Percentiles rank a stretch among this genome's conserved stretches.
Evolutionary conservation across 257 asterid species (phyloP).

Genomic region (Primulina huaijiensis): DNA sequence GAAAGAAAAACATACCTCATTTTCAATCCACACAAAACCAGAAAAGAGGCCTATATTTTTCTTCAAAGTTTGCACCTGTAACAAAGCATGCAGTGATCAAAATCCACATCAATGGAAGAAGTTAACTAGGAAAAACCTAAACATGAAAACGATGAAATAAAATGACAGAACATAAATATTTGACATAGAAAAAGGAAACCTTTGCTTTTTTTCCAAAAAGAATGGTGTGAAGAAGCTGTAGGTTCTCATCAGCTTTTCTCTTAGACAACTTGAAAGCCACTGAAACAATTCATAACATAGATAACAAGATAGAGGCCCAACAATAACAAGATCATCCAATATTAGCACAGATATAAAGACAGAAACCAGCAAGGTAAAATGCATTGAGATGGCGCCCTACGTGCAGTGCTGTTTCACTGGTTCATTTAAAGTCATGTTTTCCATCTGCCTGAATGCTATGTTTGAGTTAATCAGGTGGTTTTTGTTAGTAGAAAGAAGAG

Average conservation of each 20-base stretch:
- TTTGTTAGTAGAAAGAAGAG: not conserved
- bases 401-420: not conserved
- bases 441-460: not conserved
- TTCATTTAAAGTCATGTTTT: not conserved
- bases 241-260: slow-evolving; percentile 87
- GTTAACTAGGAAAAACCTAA: slow-evolving; percentile 13
- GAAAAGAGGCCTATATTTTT: slow-evolving; percentile 86
- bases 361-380: slow-evolving; percentile 21
- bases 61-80: slow-evolving; percentile 68
- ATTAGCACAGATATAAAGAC: slow-evolving; percentile 6
- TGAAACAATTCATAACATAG: slow-evolving; percentile 35
- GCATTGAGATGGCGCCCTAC: not conserved
- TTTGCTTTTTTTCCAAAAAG: slow-evolving; percentile 84
- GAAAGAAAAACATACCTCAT: slow-evolving; percentile 53
- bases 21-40: slow-evolving; percentile 83
- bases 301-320: slow-evolving; percentile 12
- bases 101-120: slow-evolving; percentile 15
- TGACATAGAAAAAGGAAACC: slow-evolving; percentile 36
- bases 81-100: slow-evolving; percentile 23
- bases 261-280: slow-evolving; percentile 91
- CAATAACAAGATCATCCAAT: slow-evolving; percentile 2
- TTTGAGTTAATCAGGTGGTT: not conserved
- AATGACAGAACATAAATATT: not conserved
- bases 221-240: slow-evolving; percentile 78
- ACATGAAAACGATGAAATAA: not conserved